Base-by-base conservation (phyloP, 352 stramenopile genomes). In the Pythium phragmiticola region DNA sequence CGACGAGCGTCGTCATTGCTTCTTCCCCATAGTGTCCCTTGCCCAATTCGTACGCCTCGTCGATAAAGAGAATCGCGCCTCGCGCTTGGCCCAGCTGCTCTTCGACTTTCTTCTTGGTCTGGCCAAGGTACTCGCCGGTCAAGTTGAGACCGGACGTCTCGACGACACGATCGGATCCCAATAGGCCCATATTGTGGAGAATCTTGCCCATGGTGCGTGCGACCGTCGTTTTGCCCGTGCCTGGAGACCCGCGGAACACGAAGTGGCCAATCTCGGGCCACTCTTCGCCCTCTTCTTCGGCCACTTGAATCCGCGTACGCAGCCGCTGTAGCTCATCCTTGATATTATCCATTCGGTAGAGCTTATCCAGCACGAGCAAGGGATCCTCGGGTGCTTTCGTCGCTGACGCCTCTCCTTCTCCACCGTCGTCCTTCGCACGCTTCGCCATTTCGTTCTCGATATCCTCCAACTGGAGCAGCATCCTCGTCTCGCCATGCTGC, bases 41-140 rank as follows among this genome's bases (percentile, higher is more conserved):
- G 0, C 94, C 83, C 8, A 98, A 58, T 30, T 89, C 93, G 61
- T 98, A 98, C 7, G 91, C 85, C 65, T 98, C 94, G 65, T 98
- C 87, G 41, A 98, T 88, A 65, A 98, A 98, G 26, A 99, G 66
- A 41, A 99, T 78, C 26, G 90, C 94, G 9, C 94, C 95, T 23
- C 85, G 81, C 3, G 93, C 94, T 65, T 97, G 77, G 7, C 91
- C 83, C 3, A 98, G 72, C 51, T 98, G 84, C n/a, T 86, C 73
- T 12, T 78, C 77, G 5, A 96, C 94, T 41, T 92, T 94, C 53
- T 92, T 80, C 57, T 97, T 91, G 3, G 92, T 98, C 4, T 95
- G 88, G 0, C 89, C 91, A 30, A 97, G 75, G 43, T 92, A 89
- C 37, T 94, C 71, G 66, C 85, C 91, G 0, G 95, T 95, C 33